A percentile compares a stretch with the other conserved stretches of the same genome.
These are phyloP conservation scores for Erigeron canadensis DNA, from an alignment of 129 eudicot genomes.

Conservation along the genomic window DNA sequence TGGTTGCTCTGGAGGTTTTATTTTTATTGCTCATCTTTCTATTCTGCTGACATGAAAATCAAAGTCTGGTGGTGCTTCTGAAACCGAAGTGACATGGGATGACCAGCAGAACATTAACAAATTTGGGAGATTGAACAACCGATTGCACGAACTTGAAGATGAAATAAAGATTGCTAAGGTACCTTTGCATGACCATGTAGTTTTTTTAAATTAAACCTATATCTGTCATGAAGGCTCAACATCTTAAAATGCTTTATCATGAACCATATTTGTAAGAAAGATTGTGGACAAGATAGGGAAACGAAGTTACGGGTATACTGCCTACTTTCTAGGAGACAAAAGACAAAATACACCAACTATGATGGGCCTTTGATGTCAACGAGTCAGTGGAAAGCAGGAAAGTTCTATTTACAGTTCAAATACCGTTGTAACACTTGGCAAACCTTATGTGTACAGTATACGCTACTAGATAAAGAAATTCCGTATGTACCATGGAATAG, in stretches of 20 bases:
- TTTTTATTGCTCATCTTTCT: constrained; percentile 8
- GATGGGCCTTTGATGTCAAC: not conserved
- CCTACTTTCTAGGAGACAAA: not conserved
- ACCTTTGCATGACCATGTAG: not conserved
- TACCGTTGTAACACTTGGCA: not conserved
- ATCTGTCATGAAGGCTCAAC: not conserved
- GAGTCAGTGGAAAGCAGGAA: too few species aligned
- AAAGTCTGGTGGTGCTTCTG: constrained; percentile 57
- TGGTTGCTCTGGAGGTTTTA: not conserved
- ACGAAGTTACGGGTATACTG: not conserved
- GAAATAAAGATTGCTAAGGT: constrained; percentile 91
- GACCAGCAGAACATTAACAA: constrained; percentile 96
- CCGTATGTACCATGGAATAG: not conserved
- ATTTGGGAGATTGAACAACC: constrained; percentile 82
- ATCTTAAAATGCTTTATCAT: not conserved
- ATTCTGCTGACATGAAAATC: not conserved
- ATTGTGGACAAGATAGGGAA: not conserved
- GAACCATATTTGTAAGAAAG: not conserved
- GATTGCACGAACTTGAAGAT: constrained; percentile 77
- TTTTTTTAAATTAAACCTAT: not conserved
- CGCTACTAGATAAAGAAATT: not conserved
- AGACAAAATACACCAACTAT: not conserved
- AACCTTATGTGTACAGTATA: not conserved
- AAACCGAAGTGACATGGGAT: constrained; percentile 90
- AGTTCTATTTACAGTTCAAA: too few species aligned